Base-by-base conservation (phyloP, 2,329 filamentous ascomycete genomes). In the Aspergillus sp. region DNA sequence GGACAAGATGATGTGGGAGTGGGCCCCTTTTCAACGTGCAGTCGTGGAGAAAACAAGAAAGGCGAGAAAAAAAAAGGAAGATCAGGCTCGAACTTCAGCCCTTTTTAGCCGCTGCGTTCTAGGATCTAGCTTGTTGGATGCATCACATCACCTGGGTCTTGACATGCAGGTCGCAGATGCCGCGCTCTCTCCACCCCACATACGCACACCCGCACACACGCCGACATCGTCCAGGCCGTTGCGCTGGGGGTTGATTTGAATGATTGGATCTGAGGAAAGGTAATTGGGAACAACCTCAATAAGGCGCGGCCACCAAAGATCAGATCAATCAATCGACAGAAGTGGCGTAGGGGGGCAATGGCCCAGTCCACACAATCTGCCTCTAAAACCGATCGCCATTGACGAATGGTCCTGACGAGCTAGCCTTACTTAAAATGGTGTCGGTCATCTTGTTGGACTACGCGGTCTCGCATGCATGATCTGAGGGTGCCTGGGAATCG, bases 91-190 rank as follows among this genome's bases (percentile, higher is more conserved):
- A 58, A 58, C 57, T 50, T 47, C 56, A 61, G 54, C 56, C 50
- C 54, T 55, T 47, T 58, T 58, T 57, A 62, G 55, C 57, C 55
- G 52, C 57, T 58, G 62, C 57, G 55, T 57, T 60, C 59, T 56
- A 65, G 60, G 54, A 57, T 64, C 60, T 61, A 64, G 64, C 55
- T 66, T 60, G 64, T 61, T 66, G 65, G 67, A 72, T 66, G 65
- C 64, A 70, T 73, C 71, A 73, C 69, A 71, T 73, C 66, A 62
- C 63, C 66, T 62, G 60, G 57, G 57, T 62, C 59, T 62, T 66
- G 61, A 64, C 64, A 64, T 65, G 63, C 68, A 69, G 65, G 58
- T 61, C 58, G 58, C 59, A 61, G 59, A 67, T 50, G 49, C 52
- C 56, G 64, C 63, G 57, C 57, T 45, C 56, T 56, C 53, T 42